Evolutionary conservation across 352 stramenopile species (phyloP).

Genomic region (Aphanomyces euteiches): DNA sequence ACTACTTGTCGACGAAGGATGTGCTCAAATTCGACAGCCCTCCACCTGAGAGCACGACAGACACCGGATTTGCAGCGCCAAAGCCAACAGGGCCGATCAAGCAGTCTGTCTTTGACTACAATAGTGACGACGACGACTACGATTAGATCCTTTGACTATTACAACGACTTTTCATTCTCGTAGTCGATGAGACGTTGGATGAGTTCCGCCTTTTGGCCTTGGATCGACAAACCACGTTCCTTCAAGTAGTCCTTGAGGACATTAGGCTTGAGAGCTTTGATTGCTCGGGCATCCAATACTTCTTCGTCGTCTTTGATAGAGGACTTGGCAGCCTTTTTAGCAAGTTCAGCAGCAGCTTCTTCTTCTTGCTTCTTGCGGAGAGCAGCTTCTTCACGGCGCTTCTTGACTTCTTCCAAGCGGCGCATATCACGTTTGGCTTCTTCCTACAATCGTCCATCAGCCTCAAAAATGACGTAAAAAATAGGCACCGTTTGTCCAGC

Average conservation of each 20-base stretch:
- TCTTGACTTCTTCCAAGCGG: constrained; percentile 71
- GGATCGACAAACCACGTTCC: constrained; percentile 70
- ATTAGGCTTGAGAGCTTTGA: constrained; percentile 83
- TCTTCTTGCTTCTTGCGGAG: constrained; percentile 79
- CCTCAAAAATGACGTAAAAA: no score
- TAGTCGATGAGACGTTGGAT: constrained; percentile 86
- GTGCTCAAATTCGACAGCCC: constrained; percentile 95
- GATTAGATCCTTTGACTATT: constrained; percentile 15
- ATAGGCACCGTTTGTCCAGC: constrained; percentile 65
- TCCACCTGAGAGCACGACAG: constrained; percentile 53
- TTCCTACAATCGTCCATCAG: constrained; percentile 35
- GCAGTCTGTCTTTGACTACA: constrained; percentile 30
- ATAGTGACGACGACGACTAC: constrained; percentile 30
- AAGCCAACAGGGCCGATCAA: constrained; percentile 38
- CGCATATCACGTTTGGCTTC: constrained; percentile 84
- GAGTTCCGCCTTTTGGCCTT: constrained; percentile 87
- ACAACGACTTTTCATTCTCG: constrained; percentile 56
- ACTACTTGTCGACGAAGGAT: constrained; percentile 88
- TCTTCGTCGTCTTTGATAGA: constrained; percentile 57
- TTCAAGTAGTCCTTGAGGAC: constrained; percentile 88
- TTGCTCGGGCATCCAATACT: constrained; percentile 69
- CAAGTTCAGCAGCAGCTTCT: constrained; percentile 59
- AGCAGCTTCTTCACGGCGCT: constrained; percentile 75
- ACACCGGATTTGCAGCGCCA: constrained; percentile 67
- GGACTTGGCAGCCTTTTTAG: constrained; percentile 51